These are phyloP conservation scores for Mycena metata DNA, from an alignment of 768 basidiomycete species.

Conservation along the genomic window DNA sequence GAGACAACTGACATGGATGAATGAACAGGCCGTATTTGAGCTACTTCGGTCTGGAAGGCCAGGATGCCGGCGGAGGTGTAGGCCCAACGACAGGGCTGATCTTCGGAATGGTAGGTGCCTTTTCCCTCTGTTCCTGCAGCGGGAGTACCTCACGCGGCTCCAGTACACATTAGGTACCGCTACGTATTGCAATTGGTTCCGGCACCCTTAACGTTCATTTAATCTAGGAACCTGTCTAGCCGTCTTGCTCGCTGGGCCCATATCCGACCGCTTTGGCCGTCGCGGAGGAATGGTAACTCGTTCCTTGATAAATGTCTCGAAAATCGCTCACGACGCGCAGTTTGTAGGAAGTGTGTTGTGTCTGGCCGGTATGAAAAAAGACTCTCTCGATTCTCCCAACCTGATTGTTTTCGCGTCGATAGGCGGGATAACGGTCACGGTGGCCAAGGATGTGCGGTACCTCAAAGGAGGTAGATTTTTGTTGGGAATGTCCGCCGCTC, in stretches of 20 bases:
- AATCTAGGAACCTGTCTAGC: slow-evolving; percentile 52
- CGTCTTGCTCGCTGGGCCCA: slow-evolving; percentile 57
- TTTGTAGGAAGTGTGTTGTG: slow-evolving; percentile 57
- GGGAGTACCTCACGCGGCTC: neutral
- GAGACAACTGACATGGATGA: slow-evolving; percentile 10
- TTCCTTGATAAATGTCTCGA: neutral
- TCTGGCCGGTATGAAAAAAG: slow-evolving; percentile 47
- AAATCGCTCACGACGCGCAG: slow-evolving; percentile 40
- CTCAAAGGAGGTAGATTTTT: slow-evolving; percentile 67
- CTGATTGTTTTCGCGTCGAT: slow-evolving; percentile 12
- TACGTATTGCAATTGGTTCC: neutral
- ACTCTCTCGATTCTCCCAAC: neutral
- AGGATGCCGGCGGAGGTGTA: slow-evolving; percentile 58
- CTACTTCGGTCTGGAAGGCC: slow-evolving; percentile 56
- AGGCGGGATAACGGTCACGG: slow-evolving; percentile 63
- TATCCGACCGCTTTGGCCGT: slow-evolving; percentile 58
- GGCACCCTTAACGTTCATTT: neutral
- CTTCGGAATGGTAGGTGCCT: slow-evolving; percentile 56
- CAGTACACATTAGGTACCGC: slow-evolving; percentile 58
- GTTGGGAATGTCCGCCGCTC: slow-evolving; percentile 67
- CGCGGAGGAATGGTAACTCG: slow-evolving; percentile 58
- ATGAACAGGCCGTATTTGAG: slow-evolving; percentile 53
- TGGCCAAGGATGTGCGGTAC: slow-evolving; percentile 58
- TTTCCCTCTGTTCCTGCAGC: slow-evolving; percentile 7
- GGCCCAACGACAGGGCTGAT: slow-evolving; percentile 60